Evolutionary conservation across 2,329 filamentous ascomycete genomes (phyloP).

Genomic region (Penicillium sp.): DNA sequence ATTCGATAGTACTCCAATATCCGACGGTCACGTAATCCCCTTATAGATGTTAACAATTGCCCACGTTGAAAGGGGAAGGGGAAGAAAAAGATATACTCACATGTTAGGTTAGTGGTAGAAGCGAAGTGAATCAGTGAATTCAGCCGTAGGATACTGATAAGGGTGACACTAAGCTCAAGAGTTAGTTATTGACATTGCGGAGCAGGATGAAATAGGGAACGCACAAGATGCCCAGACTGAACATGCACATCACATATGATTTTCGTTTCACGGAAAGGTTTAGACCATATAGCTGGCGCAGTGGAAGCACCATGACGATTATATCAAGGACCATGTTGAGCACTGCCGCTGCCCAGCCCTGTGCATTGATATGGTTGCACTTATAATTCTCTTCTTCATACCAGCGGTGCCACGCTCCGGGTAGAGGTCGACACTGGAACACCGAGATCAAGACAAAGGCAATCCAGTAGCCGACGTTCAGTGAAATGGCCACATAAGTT

Average conservation of each 20-base stretch:
- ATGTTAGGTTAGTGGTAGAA: constrained; percentile 40
- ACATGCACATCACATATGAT: constrained; percentile 34
- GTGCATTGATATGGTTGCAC: constrained; percentile 37
- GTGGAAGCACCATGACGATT: constrained; percentile 27
- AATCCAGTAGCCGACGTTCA: constrained; percentile 29
- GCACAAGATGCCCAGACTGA: constrained; percentile 37
- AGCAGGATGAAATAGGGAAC: constrained; percentile 4
- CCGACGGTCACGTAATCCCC: constrained; percentile 30
- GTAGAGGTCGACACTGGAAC: constrained; percentile 38
- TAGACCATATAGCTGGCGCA: constrained; percentile 26
- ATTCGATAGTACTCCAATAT: constrained; percentile 33
- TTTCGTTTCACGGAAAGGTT: constrained; percentile 30
- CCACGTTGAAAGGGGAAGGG: neutral
- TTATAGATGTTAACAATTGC: constrained; percentile 4
- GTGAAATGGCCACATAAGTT: constrained; percentile 29
- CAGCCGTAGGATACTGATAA: constrained; percentile 47
- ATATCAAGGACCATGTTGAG: constrained; percentile 33
- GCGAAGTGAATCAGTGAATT: constrained; percentile 43
- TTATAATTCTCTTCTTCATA: constrained; percentile 31
- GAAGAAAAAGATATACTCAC: constrained; percentile 13
- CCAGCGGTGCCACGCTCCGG: constrained; percentile 43
- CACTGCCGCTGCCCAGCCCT: constrained; percentile 35
- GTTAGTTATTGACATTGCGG: neutral
- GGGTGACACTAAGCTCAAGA: constrained; percentile 35
- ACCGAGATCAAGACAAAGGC: constrained; percentile 35